Evolutionary conservation across 371 early-diverging fungal species (phyloP).

Genomic region (Rhizopus delemar): DNA sequence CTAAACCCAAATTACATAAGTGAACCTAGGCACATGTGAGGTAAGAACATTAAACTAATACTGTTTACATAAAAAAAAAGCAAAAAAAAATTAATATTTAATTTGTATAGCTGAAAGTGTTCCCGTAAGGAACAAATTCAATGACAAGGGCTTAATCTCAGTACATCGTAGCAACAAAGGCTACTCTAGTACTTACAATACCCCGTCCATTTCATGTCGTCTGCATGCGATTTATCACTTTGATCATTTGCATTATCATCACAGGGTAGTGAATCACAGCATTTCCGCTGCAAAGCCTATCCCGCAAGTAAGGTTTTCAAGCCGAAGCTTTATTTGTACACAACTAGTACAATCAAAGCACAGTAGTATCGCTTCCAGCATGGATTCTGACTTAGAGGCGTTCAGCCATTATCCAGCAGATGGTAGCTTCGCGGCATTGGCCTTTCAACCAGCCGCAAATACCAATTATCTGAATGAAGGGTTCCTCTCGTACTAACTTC

Average conservation of each 20-base stretch:
- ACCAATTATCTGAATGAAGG: conserved; percentile 60
- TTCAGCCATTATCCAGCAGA: conserved; percentile 28
- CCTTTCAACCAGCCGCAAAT: conserved; percentile 50
- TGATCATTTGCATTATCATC: conserved; percentile 1
- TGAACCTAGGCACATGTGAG: too few relatives aligned
- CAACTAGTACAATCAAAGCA: neutral
- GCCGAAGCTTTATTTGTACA: conserved; percentile 13
- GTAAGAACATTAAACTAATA: too few relatives aligned
- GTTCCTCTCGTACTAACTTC: conserved; percentile 68
- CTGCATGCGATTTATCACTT: conserved; percentile 14
- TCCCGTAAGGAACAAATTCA: conserved; percentile 18
- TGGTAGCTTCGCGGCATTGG: conserved; percentile 43
- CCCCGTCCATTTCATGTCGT: conserved; percentile 19
- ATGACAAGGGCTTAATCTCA: conserved; percentile 29
- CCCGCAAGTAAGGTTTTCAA: conserved; percentile 12
- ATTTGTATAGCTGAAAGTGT: neutral
- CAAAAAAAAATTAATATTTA: too few relatives aligned
- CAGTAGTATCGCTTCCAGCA: conserved; percentile 22
- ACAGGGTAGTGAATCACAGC: conserved; percentile 4
- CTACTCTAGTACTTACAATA: conserved; percentile 24
- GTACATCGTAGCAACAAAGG: conserved; percentile 25
- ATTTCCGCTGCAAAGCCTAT: conserved; percentile 5
- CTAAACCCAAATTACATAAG: too few relatives aligned
- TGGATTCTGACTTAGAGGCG: conserved; percentile 27
- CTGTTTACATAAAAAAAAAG: too few relatives aligned